Evolutionary conservation across 768 basidiomycete genomes (phyloP).

Genomic region (Tephrocybe rancida): DNA sequence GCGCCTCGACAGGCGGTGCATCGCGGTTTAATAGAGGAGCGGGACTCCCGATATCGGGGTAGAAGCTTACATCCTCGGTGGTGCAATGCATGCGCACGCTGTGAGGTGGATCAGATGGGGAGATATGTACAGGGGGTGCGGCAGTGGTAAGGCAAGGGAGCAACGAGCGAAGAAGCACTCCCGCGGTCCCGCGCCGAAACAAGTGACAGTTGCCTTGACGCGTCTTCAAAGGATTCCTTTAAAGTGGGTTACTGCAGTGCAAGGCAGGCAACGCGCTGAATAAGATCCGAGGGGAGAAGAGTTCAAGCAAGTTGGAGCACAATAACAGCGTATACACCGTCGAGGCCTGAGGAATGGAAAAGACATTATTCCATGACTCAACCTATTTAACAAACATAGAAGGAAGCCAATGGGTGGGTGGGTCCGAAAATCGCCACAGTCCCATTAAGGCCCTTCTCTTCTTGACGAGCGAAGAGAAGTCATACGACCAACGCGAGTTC

Average conservation of each 20-base stretch:
- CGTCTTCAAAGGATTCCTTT: not conserved
- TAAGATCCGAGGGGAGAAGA: not conserved
- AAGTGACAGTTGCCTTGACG: slow-evolving; percentile 3
- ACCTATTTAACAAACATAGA: not conserved
- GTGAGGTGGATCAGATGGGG: slow-evolving; percentile 10
- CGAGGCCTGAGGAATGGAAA: no score
- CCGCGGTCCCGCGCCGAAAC: slow-evolving; percentile 12
- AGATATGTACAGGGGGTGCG: slow-evolving; percentile 6
- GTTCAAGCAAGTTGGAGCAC: not conserved
- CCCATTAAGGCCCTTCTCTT: not conserved
- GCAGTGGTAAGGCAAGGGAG: not conserved
- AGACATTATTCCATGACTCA: not conserved
- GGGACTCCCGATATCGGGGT: not conserved
- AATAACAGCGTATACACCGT: no score
- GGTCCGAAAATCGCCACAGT: not conserved
- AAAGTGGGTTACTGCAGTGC: slow-evolving; percentile 5
- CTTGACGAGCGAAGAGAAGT: not conserved
- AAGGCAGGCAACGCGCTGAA: not conserved
- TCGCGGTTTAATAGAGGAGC: slow-evolving; percentile 7
- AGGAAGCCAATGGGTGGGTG: not conserved
- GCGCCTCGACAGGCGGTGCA: not conserved
- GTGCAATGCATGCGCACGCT: slow-evolving; percentile 8
- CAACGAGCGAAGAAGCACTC: not conserved
- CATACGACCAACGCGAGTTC: not conserved
- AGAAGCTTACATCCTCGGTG: slow-evolving; percentile 12